Evolutionary conservation across 768 basidiomycete species (phyloP), one percentile per base, ranked within the genome.

Genomic region (Amylocystis lapponica): DNA sequence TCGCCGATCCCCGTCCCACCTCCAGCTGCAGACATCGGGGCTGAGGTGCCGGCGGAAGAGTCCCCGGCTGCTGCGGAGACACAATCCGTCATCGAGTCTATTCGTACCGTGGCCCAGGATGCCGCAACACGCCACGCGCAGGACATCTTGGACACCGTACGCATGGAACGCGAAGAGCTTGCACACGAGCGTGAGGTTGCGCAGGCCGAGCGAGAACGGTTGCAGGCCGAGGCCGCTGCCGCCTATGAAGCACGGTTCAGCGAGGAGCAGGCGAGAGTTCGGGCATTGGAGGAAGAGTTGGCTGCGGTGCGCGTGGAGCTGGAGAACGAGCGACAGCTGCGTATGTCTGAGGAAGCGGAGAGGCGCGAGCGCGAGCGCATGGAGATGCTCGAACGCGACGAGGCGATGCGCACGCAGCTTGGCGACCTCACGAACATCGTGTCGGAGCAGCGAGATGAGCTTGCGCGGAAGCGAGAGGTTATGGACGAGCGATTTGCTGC

Each of bases 401-500:
- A 83, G 12, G 70, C 64, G 7, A 59, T 86, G 32, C 70, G 77
- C 26, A 66, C 60, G 29, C 86, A 88, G 50, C 61, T 92, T 12
- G 65, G 59, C 4, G 86, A 90, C 46, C 76, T 92, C 49, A 82
- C 87, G 1, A 81, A 83, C 48, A 58, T 87, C 41, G 68, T 90
- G 12, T 78, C 84, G 43, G 79, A 82, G 45, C 82, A 86, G 43
- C 68, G 75, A 2, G 74, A 79, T 26, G 69, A 74, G 37, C 71
- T 74, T 27, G 74, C 77, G 23, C 65, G 70, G 51, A 85, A 88
- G 67, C 80, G 70, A 45, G 69, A 71, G 11, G 44, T 75, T 14
- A 70, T 72, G 66, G 83, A 89, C 13, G 65, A 76, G 30, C 74
- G 81, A 26, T 86, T 75, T 70, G 68, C 66, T 7, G 78, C 79